Evolutionary conservation across 345 rosid genomes (phyloP).

Genomic region (Raphanus sativus): DNA sequence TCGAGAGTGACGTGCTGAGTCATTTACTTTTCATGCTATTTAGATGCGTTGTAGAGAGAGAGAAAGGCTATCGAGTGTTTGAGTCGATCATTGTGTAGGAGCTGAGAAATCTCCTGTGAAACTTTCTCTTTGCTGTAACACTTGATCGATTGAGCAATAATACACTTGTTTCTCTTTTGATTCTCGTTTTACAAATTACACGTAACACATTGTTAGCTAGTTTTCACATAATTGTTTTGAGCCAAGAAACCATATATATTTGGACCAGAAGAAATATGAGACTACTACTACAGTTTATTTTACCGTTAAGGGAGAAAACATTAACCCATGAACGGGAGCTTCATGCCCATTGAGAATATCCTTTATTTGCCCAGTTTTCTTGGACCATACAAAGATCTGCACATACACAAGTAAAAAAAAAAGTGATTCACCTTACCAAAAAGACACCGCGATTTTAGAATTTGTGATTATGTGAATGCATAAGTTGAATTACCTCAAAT

Average conservation of each 20-base stretch:
- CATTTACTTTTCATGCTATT: no score
- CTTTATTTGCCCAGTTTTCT: conserved; percentile 93
- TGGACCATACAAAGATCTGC: conserved; percentile 96
- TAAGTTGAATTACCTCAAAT: conserved; percentile 64
- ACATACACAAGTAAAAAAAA: conserved; percentile 11
- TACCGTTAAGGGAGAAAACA: conserved; percentile 85
- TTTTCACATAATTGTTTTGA: no score
- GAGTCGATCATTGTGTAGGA: no score
- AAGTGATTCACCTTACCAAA: conserved; percentile 12
- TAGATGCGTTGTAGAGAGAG: no score
- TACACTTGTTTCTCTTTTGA: no score
- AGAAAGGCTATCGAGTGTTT: no score
- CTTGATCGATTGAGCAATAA: no score
- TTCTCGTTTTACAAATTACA: no score
- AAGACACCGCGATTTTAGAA: neutral
- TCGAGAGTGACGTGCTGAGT: no score
- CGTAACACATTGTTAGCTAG: no score
- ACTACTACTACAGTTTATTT: conserved; percentile 34
- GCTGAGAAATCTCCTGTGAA: no score
- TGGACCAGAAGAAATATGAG: neutral
- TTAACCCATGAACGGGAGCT: conserved; percentile 95
- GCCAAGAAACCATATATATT: neutral
- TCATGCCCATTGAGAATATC: conserved; percentile 95
- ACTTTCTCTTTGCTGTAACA: no score
- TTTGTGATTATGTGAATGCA: conserved; percentile 2